These are phyloP conservation scores for Spizellomyces sp. DNA, from an alignment of 192 early-diverging fungal genomes.

Conservation along the genomic window DNA sequence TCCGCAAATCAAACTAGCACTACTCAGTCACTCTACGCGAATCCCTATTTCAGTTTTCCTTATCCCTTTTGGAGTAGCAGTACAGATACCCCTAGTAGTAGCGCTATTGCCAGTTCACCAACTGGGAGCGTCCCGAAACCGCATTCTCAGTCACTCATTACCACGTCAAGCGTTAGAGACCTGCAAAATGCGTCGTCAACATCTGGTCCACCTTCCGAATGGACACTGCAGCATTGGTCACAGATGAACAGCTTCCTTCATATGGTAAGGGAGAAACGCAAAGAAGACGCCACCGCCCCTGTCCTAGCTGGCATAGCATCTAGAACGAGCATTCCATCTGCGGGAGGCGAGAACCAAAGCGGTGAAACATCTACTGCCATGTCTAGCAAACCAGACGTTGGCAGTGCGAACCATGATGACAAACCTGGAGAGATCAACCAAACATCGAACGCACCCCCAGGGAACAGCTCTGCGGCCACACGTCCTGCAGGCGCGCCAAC, in stretches of 20 bases:
- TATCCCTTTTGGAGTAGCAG: neutral
- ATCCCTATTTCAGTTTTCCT: neutral
- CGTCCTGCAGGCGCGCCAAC: neutral
- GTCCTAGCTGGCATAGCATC: neutral
- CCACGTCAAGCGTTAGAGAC: neutral
- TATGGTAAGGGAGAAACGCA: conserved; percentile 14
- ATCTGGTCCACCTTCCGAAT: conserved; percentile 12
- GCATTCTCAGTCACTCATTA: neutral
- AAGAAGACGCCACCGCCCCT: neutral
- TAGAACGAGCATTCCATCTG: neutral
- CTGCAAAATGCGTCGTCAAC: neutral
- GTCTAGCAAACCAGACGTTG: neutral
- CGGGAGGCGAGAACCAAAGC: neutral
- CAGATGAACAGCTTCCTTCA: conserved; percentile 19
- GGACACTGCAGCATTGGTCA: conserved; percentile 21
- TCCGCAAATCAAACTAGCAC: conserved; percentile 1
- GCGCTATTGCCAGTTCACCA: neutral
- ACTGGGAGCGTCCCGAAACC: neutral
- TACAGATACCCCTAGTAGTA: no score
- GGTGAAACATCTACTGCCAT: neutral
- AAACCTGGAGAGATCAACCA: neutral
- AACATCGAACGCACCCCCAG: no score
- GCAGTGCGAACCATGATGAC: neutral
- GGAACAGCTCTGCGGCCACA: neutral
- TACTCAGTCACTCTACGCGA: neutral